Evolutionary conservation across 768 basidiomycete genomes (phyloP).

Genomic region (Rhodotorula diobovata): DNA sequence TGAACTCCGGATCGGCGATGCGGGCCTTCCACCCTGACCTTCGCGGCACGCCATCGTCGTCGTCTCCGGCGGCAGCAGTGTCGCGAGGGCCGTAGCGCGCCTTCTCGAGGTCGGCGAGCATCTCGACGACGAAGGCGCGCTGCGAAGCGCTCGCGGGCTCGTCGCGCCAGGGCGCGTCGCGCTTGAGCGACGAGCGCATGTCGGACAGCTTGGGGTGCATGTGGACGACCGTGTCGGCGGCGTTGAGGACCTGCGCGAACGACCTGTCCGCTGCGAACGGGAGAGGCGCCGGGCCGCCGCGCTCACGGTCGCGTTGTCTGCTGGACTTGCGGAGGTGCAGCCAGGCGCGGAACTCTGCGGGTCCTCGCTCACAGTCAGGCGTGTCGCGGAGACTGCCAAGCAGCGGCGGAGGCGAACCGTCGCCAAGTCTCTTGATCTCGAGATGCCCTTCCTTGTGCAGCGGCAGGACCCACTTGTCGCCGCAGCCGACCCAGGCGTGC

Average conservation of each 20-base stretch:
- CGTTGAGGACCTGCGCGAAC: constrained; percentile 6
- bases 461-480: constrained; percentile 68
- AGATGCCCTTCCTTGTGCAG: constrained; percentile 67
- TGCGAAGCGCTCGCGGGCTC: constrained; percentile 45
- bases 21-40: too few species aligned
- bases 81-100: too few species aligned
- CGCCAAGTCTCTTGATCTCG: constrained; percentile 51
- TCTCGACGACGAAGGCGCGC: background rate
- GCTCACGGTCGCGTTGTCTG: background rate
- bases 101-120: background rate
- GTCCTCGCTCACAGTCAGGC: background rate
- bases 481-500: constrained; percentile 73
- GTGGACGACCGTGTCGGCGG: constrained; percentile 7
- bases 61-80: too few species aligned
- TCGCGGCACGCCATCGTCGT: too few species aligned
- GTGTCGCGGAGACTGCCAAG: background rate
- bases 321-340: background rate
- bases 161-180: constrained; percentile 4
- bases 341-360: background rate
- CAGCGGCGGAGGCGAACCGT: background rate
- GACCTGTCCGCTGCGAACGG: constrained; percentile 1
- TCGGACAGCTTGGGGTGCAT: background rate
- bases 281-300: background rate
- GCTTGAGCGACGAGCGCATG: background rate
- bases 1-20: too few species aligned